Evolutionary conservation across 2,329 filamentous ascomycete species (phyloP), one percentile per base, ranked within the genome.

Genomic region (Torrubiellomyces zombiae): DNA sequence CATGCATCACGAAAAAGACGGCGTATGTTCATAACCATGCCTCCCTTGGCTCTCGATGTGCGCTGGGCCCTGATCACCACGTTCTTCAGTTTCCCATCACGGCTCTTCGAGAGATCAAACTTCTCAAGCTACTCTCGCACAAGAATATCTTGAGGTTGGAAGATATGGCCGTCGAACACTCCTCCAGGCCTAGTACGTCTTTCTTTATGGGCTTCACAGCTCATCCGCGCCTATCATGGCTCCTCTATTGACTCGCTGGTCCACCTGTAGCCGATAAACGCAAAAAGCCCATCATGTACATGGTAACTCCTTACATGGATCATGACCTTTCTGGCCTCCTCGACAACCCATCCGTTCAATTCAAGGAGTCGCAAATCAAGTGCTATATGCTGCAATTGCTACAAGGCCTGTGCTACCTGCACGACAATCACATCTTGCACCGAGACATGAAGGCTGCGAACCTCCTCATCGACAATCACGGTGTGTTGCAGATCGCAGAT

Each of bases 361-460:
- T 98, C 42, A 79, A 77, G 24, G 75, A 85, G 43, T 67, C 81
- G 4, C 85, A 95, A 48, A 92, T 95, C 51, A 98, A 98, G 51
- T 98, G 89, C 56, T 98, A 98, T 52, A 75, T 98, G 68, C 58
- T 89, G 31, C 89, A 98, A 49, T 64, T 98, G 16, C 67, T 98
- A 25, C 76, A 93, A 43, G 89, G 89, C 3, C 61, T 94, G 18
- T 68, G 71, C 33, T 98, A 95, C 51, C 63, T 98, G 21, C 89
- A 98, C 56, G 79, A 83, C 33, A 81, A 67, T 44, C 67, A 77
- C 40, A 95, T 98, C 35, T 59, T 98, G 14, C 89, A 98, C 48
- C 75, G 89, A 45, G 89, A 98, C 44, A 95, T 98, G 85, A 98
- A 98, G 57, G 89, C 89, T 3, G 89, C 89, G 43, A 98, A 98